Evolutionary conservation across 805 yeast genomes (phyloP).

Genomic region (Zygosaccharomyces pseudorouxii): DNA sequence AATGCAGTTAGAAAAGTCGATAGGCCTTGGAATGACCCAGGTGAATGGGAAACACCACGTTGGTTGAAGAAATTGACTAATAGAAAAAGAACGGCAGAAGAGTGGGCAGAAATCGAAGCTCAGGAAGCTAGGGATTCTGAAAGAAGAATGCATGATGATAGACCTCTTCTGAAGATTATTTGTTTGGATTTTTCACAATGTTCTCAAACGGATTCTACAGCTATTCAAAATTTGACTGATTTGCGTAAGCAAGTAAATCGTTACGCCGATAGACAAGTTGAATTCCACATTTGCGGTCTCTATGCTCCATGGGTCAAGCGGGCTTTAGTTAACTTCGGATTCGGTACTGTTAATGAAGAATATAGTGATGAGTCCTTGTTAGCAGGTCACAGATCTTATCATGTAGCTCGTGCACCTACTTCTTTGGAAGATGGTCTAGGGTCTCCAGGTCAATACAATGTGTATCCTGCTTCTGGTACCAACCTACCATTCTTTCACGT

Average conservation of each 20-base stretch:
- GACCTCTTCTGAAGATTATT: slow-evolving; percentile 66
- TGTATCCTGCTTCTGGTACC: slow-evolving; percentile 30
- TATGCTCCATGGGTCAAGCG: slow-evolving; percentile 83
- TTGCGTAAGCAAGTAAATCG: slow-evolving; percentile 63
- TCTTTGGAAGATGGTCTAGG: slow-evolving; percentile 8
- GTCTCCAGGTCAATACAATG: slow-evolving; percentile 12
- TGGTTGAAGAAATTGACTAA: slow-evolving; percentile 14
- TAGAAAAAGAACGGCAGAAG: slow-evolving; percentile 22
- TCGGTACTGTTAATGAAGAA: slow-evolving; percentile 54
- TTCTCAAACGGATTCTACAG: slow-evolving; percentile 71
- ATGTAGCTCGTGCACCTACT: slow-evolving; percentile 24
- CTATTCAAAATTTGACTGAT: slow-evolving; percentile 74
- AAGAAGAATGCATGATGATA: slow-evolving; percentile 36
- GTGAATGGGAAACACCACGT: slow-evolving; percentile 44
- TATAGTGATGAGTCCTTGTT: slow-evolving; percentile 33
- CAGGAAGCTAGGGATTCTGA: slow-evolving; percentile 4
- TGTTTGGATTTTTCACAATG: slow-evolving; percentile 81
- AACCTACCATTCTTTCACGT: slow-evolving; percentile 36
- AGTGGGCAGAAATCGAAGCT: slow-evolving; percentile 20
- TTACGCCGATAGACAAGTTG: slow-evolving; percentile 79
- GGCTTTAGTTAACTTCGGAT: slow-evolving; percentile 68
- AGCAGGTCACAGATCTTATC: slow-evolving; percentile 33
- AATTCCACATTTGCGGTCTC: slow-evolving; percentile 84
- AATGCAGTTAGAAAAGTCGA: slow-evolving; percentile 39
- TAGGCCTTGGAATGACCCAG: slow-evolving; percentile 90